Evolutionary conservation across 306 rosid species (phyloP).

Genomic region (Hylodesmum podocarpum): DNA sequence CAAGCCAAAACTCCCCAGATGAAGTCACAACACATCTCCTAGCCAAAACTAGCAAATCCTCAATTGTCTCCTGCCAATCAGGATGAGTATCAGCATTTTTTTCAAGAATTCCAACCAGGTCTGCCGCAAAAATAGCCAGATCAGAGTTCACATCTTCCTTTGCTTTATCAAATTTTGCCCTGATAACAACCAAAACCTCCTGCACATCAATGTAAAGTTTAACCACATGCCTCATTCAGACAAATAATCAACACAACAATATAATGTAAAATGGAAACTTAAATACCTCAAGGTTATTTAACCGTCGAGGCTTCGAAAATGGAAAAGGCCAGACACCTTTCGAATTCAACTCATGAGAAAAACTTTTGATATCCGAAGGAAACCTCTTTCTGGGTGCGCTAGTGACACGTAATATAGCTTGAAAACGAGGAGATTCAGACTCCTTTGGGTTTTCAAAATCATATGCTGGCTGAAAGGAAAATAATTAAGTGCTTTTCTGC

Average conservation of each 20-base stretch:
- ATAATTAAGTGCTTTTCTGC: conserved; percentile 17
- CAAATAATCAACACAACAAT: conserved; percentile 18
- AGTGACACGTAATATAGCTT: conserved; percentile 91
- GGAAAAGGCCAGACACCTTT: conserved; percentile 96
- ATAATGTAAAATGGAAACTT: conserved; percentile 20
- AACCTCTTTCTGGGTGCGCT: conserved; percentile 94
- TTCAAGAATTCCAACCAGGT: conserved; percentile 91
- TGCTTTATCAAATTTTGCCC: conserved; percentile 89
- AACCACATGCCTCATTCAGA: conserved; percentile 30
- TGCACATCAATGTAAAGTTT: conserved; percentile 43
- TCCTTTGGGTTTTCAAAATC: conserved; percentile 98
- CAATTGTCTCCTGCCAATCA: conserved; percentile 94
- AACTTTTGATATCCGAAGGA: conserved; percentile 90
- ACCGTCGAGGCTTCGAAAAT: conserved; percentile 93
- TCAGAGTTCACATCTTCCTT: conserved; percentile 93
- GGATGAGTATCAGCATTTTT: conserved; percentile 92
- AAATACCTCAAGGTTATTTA: conserved; percentile 87
- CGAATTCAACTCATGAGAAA: conserved; percentile 94
- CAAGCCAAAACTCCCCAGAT: conserved; percentile 95
- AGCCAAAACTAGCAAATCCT: conserved; percentile 93
- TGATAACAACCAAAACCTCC: conserved; percentile 84
- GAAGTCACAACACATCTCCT: conserved; percentile 95
- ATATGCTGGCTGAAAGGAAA: conserved; percentile 61
- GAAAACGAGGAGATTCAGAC: conserved; percentile 99
- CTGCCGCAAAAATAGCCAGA: conserved; percentile 92